Percentiles rank a stretch among this genome's conserved stretches.
Evolutionary conservation across 768 basidiomycete species (phyloP).

Genomic region (Crassisporium funariophilum): DNA sequence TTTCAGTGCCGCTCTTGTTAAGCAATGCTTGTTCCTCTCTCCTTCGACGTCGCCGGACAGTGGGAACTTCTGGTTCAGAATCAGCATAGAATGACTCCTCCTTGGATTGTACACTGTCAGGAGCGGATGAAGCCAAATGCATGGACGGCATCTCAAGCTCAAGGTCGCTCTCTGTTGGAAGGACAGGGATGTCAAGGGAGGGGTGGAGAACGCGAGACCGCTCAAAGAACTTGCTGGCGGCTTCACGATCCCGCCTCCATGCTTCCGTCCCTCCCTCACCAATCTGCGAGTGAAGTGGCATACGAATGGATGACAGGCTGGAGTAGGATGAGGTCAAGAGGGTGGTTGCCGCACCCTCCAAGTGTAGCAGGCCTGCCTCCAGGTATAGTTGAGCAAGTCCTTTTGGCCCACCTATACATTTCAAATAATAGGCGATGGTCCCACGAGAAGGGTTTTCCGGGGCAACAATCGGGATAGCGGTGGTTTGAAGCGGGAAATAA

Average conservation of each 20-base stretch:
- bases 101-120: slow-evolving; percentile 36
- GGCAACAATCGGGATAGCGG: slow-evolving; percentile 33
- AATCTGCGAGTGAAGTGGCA: slow-evolving; percentile 52
- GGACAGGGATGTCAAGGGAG: slow-evolving; percentile 65
- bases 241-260: slow-evolving; percentile 75
- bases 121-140: slow-evolving; percentile 45
- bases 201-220: slow-evolving; percentile 63
- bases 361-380: slow-evolving; percentile 75
- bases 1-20: slow-evolving; percentile 44
- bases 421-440: slow-evolving; percentile 60
- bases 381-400: slow-evolving; percentile 77
- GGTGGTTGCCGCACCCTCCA: slow-evolving; percentile 78
- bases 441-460: slow-evolving; percentile 48
- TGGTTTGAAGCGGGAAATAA: slow-evolving; percentile 63
- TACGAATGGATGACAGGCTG: slow-evolving; percentile 75
- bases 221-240: slow-evolving; percentile 72
- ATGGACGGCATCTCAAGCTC: slow-evolving; percentile 74
- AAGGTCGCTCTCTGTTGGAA: slow-evolving; percentile 54
- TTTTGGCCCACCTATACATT: slow-evolving; percentile 64
- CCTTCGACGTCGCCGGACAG: slow-evolving; percentile 52
- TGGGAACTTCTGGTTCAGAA: slow-evolving; percentile 38
- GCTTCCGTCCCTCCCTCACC: slow-evolving; percentile 65
- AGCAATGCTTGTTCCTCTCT: slow-evolving; percentile 56
- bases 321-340: slow-evolving; percentile 75
- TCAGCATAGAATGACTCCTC: slow-evolving; percentile 38